A percentile compares a stretch with the other conserved stretches of the same genome.
phyloP scores from a whole-genome alignment of 352 stramenopile genomes.

The Globisporangium takayamanum region DNA sequence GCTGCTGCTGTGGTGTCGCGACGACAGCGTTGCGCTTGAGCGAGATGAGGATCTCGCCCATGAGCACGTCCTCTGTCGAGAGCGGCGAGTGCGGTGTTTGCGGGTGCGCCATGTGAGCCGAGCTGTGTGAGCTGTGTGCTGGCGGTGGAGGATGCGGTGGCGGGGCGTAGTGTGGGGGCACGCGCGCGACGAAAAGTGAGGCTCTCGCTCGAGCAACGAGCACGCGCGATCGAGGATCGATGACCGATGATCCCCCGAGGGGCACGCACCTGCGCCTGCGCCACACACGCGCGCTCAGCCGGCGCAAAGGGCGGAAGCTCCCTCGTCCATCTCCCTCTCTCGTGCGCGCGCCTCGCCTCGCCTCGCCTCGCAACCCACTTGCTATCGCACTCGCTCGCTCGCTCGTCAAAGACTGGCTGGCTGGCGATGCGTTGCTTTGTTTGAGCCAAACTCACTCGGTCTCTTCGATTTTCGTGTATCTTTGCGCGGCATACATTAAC shows the following conservation, averaged over 20 bases:
- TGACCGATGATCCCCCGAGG: neutral
- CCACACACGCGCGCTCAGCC: neutral
- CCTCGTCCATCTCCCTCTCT: constrained; percentile 1
- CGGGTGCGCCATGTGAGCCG: constrained; percentile 1
- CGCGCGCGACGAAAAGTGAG: constrained; percentile 13
- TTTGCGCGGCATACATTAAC: neutral
- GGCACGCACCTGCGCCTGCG: neutral
- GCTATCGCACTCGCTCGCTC: no score
- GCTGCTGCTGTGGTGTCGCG: neutral
- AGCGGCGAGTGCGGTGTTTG: constrained; percentile 13
- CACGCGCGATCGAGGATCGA: neutral
- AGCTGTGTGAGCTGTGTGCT: neutral
- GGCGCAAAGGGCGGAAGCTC: constrained; percentile 4
- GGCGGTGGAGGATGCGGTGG: neutral
- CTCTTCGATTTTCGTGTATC: no score
- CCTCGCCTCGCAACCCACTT: no score
- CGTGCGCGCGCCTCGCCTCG: no score
- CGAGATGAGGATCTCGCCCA: constrained; percentile 77
- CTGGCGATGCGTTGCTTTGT: no score
- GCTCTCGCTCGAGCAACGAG: neutral
- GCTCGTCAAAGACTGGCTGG: no score
- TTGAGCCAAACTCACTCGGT: no score
- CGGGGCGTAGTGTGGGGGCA: constrained; percentile 7
- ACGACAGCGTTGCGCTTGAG: constrained; percentile 46
- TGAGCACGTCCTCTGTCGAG: constrained; percentile 59